phyloP scores from a whole-genome alignment of 768 basidiomycete genomes.

The Neoboletus subvelutipes region DNA sequence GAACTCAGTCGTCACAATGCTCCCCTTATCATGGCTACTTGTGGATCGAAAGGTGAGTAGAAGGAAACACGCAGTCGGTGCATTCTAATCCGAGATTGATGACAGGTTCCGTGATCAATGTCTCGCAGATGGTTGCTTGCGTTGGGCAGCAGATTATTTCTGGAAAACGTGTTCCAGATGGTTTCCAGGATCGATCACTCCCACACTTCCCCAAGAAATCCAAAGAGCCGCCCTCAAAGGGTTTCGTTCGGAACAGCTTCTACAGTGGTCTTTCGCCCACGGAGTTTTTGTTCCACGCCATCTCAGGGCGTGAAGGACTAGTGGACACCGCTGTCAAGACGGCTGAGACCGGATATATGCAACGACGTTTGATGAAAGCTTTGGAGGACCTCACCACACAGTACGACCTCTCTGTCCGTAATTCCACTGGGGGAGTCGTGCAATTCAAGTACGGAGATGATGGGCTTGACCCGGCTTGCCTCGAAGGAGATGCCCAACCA shows the following conservation, averaged over 20 bases:
- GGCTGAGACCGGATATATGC: slow-evolving; percentile 99
- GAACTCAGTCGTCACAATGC: slow-evolving; percentile 98
- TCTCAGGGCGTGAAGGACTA: slow-evolving; percentile 96
- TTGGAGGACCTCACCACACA: slow-evolving; percentile 95
- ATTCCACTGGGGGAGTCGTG: slow-evolving; percentile 91
- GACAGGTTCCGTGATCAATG: slow-evolving; percentile 97
- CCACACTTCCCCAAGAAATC: slow-evolving; percentile 99
- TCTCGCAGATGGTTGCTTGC: slow-evolving; percentile 99
- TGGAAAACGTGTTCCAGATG: slow-evolving; percentile 96
- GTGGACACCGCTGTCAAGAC: slow-evolving; percentile 99
- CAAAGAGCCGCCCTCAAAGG: slow-evolving; percentile 93
- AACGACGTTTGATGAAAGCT: slow-evolving; percentile 97
- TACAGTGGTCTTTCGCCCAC: slow-evolving; percentile 88
- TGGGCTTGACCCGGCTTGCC: slow-evolving; percentile 92
- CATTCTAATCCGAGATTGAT: not conserved
- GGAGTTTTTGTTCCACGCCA: slow-evolving; percentile 98
- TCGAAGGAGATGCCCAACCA: slow-evolving; percentile 94
- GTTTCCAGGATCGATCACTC: slow-evolving; percentile 98
- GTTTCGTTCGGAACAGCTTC: slow-evolving; percentile 98
- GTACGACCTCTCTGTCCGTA: slow-evolving; percentile 94
- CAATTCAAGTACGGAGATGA: slow-evolving; percentile 98
- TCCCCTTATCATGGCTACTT: slow-evolving; percentile 97
- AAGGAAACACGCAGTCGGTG: not conserved
- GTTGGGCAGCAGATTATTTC: slow-evolving; percentile 99
- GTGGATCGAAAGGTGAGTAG: slow-evolving; percentile 89